Evolutionary conservation across 1,284 basidiomycete species (phyloP), one percentile per base, ranked within the genome.

Genomic region (Marasmius tenuissimus): DNA sequence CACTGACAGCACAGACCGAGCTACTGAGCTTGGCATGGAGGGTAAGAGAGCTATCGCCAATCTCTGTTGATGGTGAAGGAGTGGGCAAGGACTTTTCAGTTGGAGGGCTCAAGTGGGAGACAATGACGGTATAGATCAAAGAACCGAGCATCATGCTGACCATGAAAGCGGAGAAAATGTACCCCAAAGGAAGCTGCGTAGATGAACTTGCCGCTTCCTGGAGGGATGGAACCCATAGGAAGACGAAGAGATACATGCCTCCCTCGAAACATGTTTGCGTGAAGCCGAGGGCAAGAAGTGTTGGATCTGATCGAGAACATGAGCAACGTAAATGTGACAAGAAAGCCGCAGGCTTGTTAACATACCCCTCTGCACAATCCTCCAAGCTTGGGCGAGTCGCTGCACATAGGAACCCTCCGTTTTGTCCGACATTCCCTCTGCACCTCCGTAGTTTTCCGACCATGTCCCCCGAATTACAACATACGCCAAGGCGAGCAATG

Each of bases 221-320:
- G 9, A 92, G 76, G 1, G 85, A 80, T 0, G 89, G 89, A 0
- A 92, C 90, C 89, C 89, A 92, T 63, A 89, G 79, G 75, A 92
- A 92, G 66, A 92, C 90, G 73, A 91, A 92, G 61, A 92, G 82
- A 72, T 92, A 92, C 89, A 92, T 89, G 6, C 87, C 89, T 1
- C 89, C 89, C 69, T 92, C 89, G 69, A 91, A 92, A 70, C 87
- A 88, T 0, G 89, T 91, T 70, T 91, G 89, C 0, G 85, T 86
- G 57, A 90, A 74, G 14, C 88, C 87, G n/a, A 92, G 81, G n/a
- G 82, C 81, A 61, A 90, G 73, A 14, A 92, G 78, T 27, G 83
- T 71, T 0, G 83, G 80, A 68, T 91, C 89, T 88, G 42, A 47
- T 57, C n/a, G 58, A 22, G 38, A 62, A 20, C 2, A 38, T 58